Conservation (phyloP, 495 filamentous ascomycete genomes). For the Penicillium subrubescens region DNA sequence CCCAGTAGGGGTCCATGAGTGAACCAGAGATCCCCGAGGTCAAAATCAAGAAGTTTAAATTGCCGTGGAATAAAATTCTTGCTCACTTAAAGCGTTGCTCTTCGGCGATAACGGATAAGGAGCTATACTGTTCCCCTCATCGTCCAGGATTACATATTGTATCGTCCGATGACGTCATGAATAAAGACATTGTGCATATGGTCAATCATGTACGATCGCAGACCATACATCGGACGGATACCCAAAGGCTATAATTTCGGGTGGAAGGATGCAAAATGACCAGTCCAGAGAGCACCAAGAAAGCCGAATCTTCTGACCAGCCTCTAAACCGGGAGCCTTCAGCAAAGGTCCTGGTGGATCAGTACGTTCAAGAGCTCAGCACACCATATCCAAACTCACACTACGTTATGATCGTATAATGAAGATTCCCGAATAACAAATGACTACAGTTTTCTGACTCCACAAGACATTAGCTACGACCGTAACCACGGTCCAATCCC, state of each 20-base stretch:
- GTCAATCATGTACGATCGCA: not conserved
- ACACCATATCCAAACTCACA: not conserved
- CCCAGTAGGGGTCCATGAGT: too few species aligned
- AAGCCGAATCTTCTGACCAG: not conserved
- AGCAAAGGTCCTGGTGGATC: conserved; percentile 25
- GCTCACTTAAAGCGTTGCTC: too few species aligned
- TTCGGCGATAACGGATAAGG: too few species aligned
- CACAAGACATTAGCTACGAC: conserved; percentile 42
- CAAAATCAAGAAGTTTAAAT: not conserved
- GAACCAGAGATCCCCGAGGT: not conserved
- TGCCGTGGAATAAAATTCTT: too few species aligned
- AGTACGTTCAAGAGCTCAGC: not conserved
- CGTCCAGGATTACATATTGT: too few species aligned
- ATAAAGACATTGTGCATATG: not conserved
- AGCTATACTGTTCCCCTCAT: too few species aligned
- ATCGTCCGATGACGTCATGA: not conserved
- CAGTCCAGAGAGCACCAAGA: not conserved
- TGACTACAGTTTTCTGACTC: conserved; percentile 44
- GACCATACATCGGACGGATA: not conserved
- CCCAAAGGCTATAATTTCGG: not conserved
- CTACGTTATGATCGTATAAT: not conserved
- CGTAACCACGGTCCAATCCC: conserved; percentile 59
- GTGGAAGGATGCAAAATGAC: not conserved
- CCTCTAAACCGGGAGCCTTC: conserved; percentile 51
- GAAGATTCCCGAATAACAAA: not conserved